Evolutionary conservation across 2,329 filamentous ascomycete genomes (phyloP).

Genomic region (Didymella pinodella): DNA sequence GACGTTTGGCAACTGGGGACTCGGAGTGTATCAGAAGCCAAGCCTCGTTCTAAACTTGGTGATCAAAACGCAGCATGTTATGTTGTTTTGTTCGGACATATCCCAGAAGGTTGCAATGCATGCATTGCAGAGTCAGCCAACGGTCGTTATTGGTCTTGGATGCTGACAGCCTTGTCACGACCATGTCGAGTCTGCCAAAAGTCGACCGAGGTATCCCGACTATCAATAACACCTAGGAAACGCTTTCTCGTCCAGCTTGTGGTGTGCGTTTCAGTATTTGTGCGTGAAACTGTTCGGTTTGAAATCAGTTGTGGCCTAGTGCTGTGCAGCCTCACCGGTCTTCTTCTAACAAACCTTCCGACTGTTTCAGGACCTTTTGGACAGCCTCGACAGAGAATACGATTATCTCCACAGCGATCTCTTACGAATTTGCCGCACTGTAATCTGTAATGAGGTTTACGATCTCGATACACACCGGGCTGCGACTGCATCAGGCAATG

Average conservation of each 20-base stretch:
- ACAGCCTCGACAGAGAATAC: background rate
- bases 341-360: conserved; percentile 16
- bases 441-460: conserved; percentile 4
- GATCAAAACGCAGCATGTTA: conserved; percentile 34
- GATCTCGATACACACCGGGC: background rate
- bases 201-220: conserved; percentile 1
- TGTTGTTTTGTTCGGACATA: conserved; percentile 1
- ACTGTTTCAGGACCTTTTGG: conserved; percentile 27
- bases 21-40: conserved; percentile 38
- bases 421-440: conserved; percentile 14
- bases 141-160: background rate
- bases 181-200: background rate
- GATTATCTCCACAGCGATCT: conserved; percentile 4
- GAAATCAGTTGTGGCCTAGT: conserved; percentile 30
- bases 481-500: conserved; percentile 10
- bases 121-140: background rate
- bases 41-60: conserved; percentile 33
- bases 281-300: conserved; percentile 41
- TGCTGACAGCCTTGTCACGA: background rate
- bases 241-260: conserved; percentile 3
- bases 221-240: conserved; percentile 1
- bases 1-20: conserved; percentile 43
- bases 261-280: conserved; percentile 22
- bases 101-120: background rate
- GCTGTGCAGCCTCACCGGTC: conserved; percentile 20